phyloP scores from a whole-genome alignment of 805 yeast genomes.

The Kazachstania martiniae region DNA sequence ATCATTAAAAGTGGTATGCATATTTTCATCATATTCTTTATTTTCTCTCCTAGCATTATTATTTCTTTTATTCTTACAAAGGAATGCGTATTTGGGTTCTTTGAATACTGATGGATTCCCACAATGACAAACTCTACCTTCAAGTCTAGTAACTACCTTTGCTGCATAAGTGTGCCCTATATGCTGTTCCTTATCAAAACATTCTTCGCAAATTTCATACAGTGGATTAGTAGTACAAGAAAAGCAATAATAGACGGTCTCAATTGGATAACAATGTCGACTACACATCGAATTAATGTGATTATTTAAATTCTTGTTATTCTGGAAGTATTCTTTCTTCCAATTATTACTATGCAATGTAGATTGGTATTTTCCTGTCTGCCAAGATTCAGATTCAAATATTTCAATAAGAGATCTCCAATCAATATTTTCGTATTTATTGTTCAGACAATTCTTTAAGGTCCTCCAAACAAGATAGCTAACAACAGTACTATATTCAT shows the following conservation, averaged over 20 bases:
- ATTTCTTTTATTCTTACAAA: constrained; percentile 14
- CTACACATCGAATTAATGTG: constrained; percentile 22
- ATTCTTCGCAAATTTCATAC: constrained; percentile 50
- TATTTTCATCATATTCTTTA: constrained; percentile 4
- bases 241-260: constrained; percentile 24
- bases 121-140: constrained; percentile 27
- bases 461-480: constrained; percentile 23
- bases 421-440: constrained; percentile 9
- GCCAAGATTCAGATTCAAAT: constrained; percentile 15
- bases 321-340: constrained; percentile 6
- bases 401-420: constrained; percentile 14
- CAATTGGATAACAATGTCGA: constrained; percentile 19
- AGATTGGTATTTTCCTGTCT: constrained; percentile 10
- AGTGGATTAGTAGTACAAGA: constrained; percentile 25
- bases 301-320: constrained; percentile 4
- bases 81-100: constrained; percentile 9
- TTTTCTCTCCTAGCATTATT: constrained; percentile 4
- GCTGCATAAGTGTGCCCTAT: constrained; percentile 41
- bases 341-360: constrained; percentile 9
- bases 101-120: constrained; percentile 21
- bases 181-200: constrained; percentile 64
- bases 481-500: constrained; percentile 16
- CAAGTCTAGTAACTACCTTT: constrained; percentile 19
- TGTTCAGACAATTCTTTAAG: constrained; percentile 9
- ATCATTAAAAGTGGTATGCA: constrained; percentile 9